A percentile compares a stretch with the other conserved stretches of the same genome.
Evolutionary conservation across 169 alveolate species (phyloP).

Genomic region (Plasmodium vivax): DNA sequence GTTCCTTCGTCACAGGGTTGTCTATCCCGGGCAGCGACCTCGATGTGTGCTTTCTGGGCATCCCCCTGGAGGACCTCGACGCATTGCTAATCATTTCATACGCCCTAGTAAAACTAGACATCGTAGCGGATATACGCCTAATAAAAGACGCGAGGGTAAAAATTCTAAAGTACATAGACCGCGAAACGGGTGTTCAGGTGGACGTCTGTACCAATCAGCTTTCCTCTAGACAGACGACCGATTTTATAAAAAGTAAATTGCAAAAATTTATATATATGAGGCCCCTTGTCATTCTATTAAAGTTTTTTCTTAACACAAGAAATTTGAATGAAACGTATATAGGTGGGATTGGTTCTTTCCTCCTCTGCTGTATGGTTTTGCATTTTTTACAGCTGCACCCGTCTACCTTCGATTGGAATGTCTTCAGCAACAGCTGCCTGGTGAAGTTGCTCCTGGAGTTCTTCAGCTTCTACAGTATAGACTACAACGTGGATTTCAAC

Average conservation of each 20-base stretch:
- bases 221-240: constrained; percentile 60
- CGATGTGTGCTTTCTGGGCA: constrained; percentile 50
- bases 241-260: constrained; percentile 68
- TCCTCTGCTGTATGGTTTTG: constrained; percentile 83
- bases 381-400: constrained; percentile 83
- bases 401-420: constrained; percentile 55
- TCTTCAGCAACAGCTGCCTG: constrained; percentile 69
- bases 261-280: constrained; percentile 80
- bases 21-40: constrained; percentile 64
- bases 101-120: constrained; percentile 30
- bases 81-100: constrained; percentile 17
- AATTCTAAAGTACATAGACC: constrained; percentile 53
- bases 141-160: constrained; percentile 55
- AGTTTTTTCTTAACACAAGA: constrained; percentile 81
- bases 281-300: constrained; percentile 80
- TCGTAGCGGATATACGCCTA: not conserved
- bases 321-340: constrained; percentile 82
- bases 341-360: constrained; percentile 86
- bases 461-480: constrained; percentile 83
- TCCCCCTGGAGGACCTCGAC: constrained; percentile 5
- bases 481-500: constrained; percentile 75
- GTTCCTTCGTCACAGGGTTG: constrained; percentile 60
- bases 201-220: constrained; percentile 63
- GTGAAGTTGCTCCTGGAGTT: constrained; percentile 78
- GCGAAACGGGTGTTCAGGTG: constrained; percentile 51